Base-by-base conservation (phyloP, 1,284 basidiomycete genomes). In the Boletellus deceptivus region DNA sequence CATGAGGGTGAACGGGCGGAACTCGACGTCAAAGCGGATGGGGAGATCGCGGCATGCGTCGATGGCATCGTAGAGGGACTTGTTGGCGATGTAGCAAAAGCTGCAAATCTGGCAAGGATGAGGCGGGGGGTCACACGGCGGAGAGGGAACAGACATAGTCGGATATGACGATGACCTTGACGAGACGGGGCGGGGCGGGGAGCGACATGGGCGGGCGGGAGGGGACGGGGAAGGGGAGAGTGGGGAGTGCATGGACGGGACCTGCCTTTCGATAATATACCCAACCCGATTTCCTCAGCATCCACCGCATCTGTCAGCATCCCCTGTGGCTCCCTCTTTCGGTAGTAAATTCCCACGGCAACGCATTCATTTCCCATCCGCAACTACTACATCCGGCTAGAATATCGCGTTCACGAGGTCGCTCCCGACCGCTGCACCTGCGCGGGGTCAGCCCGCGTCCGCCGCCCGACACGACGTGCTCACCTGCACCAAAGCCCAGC, bases 21-120 rank as follows among this genome's bases (percentile, higher is more conserved):
- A 87, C 57, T 89, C 83, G 64, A 92, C 70, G 53, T 86, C 78
- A 72, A 92, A 88, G 10, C 72, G 67, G 50, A 89, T 60, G 4
- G 84, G 82, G 2, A 86, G 79, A 55, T 83, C 76, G 55, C 75
- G 71, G 63, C 78, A 83, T 48, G 80, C 76, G 1, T 77, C 72
- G 41, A 87, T 80, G 29, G 89, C 89, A 39, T 76, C 74, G 45
- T 84, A 72, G 49, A 92, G 77, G 60, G 89, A 85, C 65, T 83
- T 80, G 67, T 85, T 80, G 13, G 80, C 83, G 55, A 92, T 78
- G 68, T 82, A 88, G 68, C 87, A 90, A 72, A 85, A 89, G 49
- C 78, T 75, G 64, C 88, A 90, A 42, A 77, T 72, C 86, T 89
- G 61, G 18, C 24, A 16, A 35, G 17, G 42, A 17, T 54, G 53